These are phyloP conservation scores for Orbilia javanica DNA, from an alignment of 2,329 filamentous ascomycete species.

Conservation along the genomic window DNA sequence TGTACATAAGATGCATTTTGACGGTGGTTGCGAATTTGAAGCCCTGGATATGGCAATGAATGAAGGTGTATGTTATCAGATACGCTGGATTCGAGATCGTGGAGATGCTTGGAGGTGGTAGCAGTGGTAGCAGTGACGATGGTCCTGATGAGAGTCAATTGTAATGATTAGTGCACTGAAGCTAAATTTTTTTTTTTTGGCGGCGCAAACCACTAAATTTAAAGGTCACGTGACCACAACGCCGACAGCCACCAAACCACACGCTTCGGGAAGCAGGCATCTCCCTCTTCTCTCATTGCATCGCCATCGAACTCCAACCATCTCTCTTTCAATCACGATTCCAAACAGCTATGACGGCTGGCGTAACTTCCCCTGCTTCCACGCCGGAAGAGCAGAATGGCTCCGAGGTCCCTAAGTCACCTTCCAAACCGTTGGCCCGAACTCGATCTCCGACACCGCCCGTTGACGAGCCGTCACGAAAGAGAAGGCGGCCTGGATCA, in stretches of 20 bases:
- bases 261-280: background rate
- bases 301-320: conserved; percentile 4
- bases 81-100: background rate
- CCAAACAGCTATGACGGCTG: conserved; percentile 26
- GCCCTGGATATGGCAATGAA: background rate
- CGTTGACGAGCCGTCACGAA: conserved; percentile 43
- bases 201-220: background rate
- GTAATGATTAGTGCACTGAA: conserved; percentile 1
- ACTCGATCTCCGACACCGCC: conserved; percentile 38
- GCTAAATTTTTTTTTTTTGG: conserved; percentile 26
- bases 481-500: conserved; percentile 40
- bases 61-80: background rate
- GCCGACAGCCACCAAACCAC: background rate
- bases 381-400: background rate
- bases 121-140: background rate
- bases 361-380: conserved; percentile 1
- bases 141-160: background rate
- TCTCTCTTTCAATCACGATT: background rate
- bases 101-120: background rate
- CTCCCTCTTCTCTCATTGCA: conserved; percentile 7
- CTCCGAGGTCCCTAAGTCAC: conserved; percentile 4
- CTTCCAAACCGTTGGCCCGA: conserved; percentile 41
- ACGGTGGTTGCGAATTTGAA: background rate
- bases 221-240: conserved; percentile 23
- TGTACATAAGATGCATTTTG: conserved; percentile 84